Percentiles rank a stretch among this genome's conserved stretches.
Conservation (phyloP, 495 filamentous ascomycete genomes). For the Podospora anserina region DNA sequence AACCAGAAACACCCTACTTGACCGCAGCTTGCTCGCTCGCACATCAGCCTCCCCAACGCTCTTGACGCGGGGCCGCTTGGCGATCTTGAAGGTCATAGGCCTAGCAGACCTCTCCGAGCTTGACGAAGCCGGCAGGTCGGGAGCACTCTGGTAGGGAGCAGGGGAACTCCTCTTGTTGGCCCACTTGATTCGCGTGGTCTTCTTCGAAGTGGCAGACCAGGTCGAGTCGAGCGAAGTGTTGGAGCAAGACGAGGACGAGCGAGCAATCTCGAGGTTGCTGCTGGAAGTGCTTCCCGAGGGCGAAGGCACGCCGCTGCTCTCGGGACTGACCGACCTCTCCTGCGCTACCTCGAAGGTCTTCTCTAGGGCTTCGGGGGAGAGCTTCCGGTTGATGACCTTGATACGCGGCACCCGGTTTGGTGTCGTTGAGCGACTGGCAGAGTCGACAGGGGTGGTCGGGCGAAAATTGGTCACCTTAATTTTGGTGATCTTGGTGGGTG, state of each 20-base stretch:
- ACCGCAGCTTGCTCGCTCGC: background rate
- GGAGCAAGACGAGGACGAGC: conserved; percentile 10
- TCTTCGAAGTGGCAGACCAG: background rate
- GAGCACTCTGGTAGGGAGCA: background rate
- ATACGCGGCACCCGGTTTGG: background rate
- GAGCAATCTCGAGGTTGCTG: conserved; percentile 2
- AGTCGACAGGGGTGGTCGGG: background rate
- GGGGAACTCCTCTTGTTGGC: background rate
- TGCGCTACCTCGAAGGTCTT: too few relatives aligned
- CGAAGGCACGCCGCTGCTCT: background rate
- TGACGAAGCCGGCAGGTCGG: background rate
- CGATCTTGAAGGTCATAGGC: background rate
- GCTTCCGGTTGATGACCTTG: background rate
- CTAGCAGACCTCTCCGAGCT: background rate
- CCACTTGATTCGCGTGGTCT: background rate
- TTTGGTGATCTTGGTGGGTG: background rate
- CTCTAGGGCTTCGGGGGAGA: background rate
- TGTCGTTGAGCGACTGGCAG: background rate
- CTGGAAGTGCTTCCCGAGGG: background rate
- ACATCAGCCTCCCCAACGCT: background rate
- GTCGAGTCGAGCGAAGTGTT: conserved; percentile 1
- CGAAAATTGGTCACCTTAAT: background rate
- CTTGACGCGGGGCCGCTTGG: background rate
- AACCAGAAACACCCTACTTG: background rate
- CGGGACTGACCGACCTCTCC: too few relatives aligned